Conservation (phyloP, 2,329 filamentous ascomycete species). For the Diplodia intermedia region DNA sequence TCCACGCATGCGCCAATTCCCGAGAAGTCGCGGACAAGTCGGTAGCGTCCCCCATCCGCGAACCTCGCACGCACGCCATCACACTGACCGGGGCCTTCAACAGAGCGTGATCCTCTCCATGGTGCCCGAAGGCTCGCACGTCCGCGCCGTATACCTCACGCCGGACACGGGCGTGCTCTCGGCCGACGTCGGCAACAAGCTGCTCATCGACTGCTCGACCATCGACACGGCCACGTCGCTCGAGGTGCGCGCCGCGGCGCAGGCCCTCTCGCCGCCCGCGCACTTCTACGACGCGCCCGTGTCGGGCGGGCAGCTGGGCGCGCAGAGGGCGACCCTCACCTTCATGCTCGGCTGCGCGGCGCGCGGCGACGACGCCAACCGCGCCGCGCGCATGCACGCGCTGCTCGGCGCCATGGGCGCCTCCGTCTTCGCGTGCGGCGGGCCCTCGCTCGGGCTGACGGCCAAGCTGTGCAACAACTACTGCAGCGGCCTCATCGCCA, state of each 20-base stretch:
- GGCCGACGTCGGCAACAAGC: constrained; percentile 53
- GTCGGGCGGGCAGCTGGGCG: constrained; percentile 61
- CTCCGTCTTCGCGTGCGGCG: constrained; percentile 63
- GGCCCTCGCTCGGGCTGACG: constrained; percentile 61
- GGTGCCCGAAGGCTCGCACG: constrained; percentile 61
- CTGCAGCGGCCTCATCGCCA: constrained; percentile 64
- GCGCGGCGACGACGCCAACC: constrained; percentile 54
- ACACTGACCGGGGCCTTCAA: not conserved
- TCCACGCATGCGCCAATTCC: constrained; percentile 52
- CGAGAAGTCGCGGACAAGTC: constrained; percentile 59
- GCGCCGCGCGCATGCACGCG: constrained; percentile 50
- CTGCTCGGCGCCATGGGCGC: constrained; percentile 61
- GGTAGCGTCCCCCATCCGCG: constrained; percentile 44
- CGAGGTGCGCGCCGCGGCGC: constrained; percentile 52
- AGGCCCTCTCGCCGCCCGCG: constrained; percentile 48
- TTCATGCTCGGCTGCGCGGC: constrained; percentile 63
- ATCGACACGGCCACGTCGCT: constrained; percentile 62
- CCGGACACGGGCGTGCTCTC: constrained; percentile 52
- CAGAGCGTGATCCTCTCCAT: constrained; percentile 61
- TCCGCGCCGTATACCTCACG: constrained; percentile 59
- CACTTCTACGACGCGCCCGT: constrained; percentile 63
- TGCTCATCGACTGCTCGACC: constrained; percentile 63
- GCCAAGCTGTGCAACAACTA: constrained; percentile 70
- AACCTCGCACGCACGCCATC: not conserved
- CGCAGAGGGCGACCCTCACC: constrained; percentile 59